phyloP scores from a whole-genome alignment of 2,329 filamentous ascomycete species.

The Aspergillus tamarii region DNA sequence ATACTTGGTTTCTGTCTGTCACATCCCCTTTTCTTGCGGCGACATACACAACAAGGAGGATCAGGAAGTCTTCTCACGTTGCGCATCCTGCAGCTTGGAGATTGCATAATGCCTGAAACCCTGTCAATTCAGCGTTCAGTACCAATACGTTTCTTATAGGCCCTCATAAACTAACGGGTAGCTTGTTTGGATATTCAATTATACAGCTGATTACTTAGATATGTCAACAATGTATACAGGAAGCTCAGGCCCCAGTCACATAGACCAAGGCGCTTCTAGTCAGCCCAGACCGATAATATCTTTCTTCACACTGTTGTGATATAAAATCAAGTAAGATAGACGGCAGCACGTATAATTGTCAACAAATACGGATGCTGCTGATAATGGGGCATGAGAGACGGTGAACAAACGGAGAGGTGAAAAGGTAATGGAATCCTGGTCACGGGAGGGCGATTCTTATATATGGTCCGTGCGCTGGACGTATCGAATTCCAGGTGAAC shows the following conservation, averaged over 20 bases:
- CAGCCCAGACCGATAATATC: neutral
- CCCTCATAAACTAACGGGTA: neutral
- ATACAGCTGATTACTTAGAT: neutral
- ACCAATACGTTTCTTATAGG: neutral
- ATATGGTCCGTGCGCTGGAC: neutral
- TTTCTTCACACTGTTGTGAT: neutral
- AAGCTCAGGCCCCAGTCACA: neutral
- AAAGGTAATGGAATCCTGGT: neutral
- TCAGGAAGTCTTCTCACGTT: neutral
- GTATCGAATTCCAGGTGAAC: neutral
- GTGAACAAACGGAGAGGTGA: neutral
- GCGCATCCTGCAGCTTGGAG: neutral
- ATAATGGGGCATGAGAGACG: no score
- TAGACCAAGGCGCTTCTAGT: neutral
- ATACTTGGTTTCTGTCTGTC: constrained; percentile 6
- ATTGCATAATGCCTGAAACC: neutral
- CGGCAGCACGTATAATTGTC: neutral
- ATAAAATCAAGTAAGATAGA: neutral
- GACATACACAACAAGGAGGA: constrained; percentile 3
- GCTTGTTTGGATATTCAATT: neutral
- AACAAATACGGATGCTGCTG: neutral
- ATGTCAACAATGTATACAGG: neutral
- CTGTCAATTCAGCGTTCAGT: neutral
- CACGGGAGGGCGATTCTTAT: neutral
- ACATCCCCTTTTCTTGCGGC: neutral